Conservation (phyloP, 352 stramenopile genomes). For the Phytophthora cryptogea region DNA sequence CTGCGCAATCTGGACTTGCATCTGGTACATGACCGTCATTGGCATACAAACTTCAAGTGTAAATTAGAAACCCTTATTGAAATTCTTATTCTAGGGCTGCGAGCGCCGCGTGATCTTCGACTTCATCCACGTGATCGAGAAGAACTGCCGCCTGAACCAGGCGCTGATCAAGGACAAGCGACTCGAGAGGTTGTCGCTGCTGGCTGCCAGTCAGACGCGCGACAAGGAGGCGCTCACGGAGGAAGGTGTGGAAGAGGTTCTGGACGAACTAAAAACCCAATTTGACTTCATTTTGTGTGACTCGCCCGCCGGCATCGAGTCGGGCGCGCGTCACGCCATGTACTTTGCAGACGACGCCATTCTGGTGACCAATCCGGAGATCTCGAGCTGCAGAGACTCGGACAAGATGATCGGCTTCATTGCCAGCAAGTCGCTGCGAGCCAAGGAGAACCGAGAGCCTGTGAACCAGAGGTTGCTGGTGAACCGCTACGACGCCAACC, state of each 20-base stretch:
- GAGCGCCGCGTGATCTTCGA: constrained; percentile 95
- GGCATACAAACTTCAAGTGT: constrained; percentile 9
- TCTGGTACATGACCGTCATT: constrained; percentile 41
- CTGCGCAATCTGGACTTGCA: constrained; percentile 93
- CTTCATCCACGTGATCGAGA: constrained; percentile 94
- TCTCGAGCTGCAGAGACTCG: constrained; percentile 91
- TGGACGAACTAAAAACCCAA: constrained; percentile 80
- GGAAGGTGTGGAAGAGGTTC: constrained; percentile 81
- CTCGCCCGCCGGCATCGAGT: constrained; percentile 91
- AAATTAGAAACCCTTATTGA: background rate
- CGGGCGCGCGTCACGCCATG: constrained; percentile 89
- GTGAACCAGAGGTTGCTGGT: constrained; percentile 90
- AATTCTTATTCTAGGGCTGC: constrained; percentile 47
- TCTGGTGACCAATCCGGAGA: constrained; percentile 94
- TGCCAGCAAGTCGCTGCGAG: constrained; percentile 84
- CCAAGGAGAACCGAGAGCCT: constrained; percentile 72
- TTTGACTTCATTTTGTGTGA: constrained; percentile 94
- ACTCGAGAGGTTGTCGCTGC: constrained; percentile 78
- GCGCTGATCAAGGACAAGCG: constrained; percentile 93
- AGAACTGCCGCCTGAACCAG: constrained; percentile 89
- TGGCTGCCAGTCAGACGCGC: constrained; percentile 90
- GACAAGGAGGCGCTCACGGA: constrained; percentile 92
- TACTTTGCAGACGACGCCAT: constrained; percentile 94
- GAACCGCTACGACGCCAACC: constrained; percentile 91
- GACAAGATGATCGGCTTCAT: constrained; percentile 97